These are phyloP conservation scores for Lathyrus sativus DNA, from an alignment of 306 rosid species.

Conservation along the genomic window DNA sequence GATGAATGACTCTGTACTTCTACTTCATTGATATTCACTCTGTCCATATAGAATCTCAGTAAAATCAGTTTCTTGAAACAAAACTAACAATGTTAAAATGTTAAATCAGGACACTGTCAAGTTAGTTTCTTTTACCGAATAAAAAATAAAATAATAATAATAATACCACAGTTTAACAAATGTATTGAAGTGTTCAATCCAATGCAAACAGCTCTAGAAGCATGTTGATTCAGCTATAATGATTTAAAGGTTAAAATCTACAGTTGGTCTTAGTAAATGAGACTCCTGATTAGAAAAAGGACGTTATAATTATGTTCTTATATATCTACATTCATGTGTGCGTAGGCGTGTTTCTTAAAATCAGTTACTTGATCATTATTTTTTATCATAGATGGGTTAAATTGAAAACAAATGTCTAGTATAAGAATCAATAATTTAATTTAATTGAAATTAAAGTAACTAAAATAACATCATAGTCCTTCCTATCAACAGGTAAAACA, in stretches of 20 bases:
- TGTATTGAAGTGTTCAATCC: neutral
- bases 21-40: slow-evolving; percentile 53
- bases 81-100: slow-evolving; percentile 8
- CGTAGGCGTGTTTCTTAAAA: neutral
- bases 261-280: no score
- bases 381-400: no score
- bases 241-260: neutral
- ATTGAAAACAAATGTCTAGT: no score
- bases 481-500: no score
- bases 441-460: no score
- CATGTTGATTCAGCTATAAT: neutral
- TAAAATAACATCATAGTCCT: no score
- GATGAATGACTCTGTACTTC: slow-evolving; percentile 44
- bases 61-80: slow-evolving; percentile 40
- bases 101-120: neutral
- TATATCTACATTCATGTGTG: neutral
- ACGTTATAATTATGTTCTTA: no score
- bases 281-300: no score
- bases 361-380: no score
- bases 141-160: slow-evolving; percentile 16
- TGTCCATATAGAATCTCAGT: slow-evolving; percentile 39
- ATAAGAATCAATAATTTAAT: no score
- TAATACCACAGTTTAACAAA: neutral
- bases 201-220: neutral
- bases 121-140: neutral